Conservation (phyloP, 2,329 filamentous ascomycete species). For the Clonostachys byssicola region DNA sequence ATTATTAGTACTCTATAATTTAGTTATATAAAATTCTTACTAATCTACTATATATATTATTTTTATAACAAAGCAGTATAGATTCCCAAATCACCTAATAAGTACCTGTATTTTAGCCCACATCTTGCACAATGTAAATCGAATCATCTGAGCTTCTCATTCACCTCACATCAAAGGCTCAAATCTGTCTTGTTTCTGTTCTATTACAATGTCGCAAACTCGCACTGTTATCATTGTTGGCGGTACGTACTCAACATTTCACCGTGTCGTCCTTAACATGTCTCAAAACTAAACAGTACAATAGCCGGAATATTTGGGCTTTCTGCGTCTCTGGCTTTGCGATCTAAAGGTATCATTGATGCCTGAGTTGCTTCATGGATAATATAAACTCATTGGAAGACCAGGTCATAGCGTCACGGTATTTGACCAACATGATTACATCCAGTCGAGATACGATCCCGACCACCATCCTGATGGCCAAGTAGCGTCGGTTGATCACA, state of each 20-base stretch:
- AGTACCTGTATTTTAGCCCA: too few species aligned
- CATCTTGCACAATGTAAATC: too few species aligned
- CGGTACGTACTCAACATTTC: neutral
- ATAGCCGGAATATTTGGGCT: neutral
- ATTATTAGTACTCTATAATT: too few species aligned
- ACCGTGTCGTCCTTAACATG: neutral
- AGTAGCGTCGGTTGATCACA: slow-evolving; percentile 15
- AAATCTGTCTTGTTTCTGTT: neutral
- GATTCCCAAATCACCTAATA: too few species aligned
- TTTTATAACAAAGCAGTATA: too few species aligned
- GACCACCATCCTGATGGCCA: slow-evolving; percentile 6
- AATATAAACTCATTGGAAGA: neutral
- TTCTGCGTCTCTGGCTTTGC: neutral
- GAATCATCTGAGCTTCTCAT: too few species aligned
- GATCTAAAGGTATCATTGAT: neutral
- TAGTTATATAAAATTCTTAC: too few species aligned
- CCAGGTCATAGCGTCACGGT: slow-evolving; percentile 7
- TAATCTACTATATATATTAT: too few species aligned
- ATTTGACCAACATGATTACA: slow-evolving; percentile 12
- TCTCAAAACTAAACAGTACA: neutral
- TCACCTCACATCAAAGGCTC: neutral
- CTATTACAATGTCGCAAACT: neutral
- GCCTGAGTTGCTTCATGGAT: neutral
- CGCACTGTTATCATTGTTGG: neutral
- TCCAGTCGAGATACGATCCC: slow-evolving; percentile 11